phyloP scores from a whole-genome alignment of 371 early-diverging fungal species.

The Mortierella sp. region DNA sequence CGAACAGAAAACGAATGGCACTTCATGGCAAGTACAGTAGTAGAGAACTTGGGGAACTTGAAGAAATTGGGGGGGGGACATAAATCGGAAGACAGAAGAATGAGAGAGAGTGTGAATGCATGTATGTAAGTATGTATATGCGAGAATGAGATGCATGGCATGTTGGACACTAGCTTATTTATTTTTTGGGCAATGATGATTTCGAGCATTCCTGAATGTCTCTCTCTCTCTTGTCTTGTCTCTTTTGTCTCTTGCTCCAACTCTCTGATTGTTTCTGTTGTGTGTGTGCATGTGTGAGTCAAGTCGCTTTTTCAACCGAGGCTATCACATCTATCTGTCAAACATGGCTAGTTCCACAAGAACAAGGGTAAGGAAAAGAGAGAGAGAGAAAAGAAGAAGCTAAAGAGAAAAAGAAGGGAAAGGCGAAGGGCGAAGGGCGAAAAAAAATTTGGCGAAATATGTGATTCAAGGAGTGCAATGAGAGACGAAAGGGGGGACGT shows the following conservation, averaged over 20 bases:
- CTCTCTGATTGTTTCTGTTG: not conserved
- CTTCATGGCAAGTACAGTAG: not conserved
- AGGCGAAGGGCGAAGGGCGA: not conserved
- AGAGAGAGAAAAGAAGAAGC: not conserved
- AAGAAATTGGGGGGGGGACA: not conserved
- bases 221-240: not conserved
- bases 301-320: not conserved
- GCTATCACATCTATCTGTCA: not conserved
- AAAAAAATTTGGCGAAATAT: not conserved
- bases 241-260: not conserved
- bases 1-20: not conserved
- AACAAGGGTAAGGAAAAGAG: too few species aligned
- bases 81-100: not conserved
- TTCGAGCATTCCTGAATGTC: not conserved
- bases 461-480: not conserved
- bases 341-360: not conserved
- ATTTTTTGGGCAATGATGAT: not conserved
- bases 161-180: not conserved
- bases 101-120: not conserved
- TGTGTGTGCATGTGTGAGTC: not conserved
- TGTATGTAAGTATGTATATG: not conserved
- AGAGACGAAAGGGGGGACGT: not conserved
- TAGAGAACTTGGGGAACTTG: not conserved
- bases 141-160: not conserved
- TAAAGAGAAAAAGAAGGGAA: not conserved